Evolutionary conservation across 129 eudicot genomes (phyloP).

Genomic region (Centella asiatica): DNA sequence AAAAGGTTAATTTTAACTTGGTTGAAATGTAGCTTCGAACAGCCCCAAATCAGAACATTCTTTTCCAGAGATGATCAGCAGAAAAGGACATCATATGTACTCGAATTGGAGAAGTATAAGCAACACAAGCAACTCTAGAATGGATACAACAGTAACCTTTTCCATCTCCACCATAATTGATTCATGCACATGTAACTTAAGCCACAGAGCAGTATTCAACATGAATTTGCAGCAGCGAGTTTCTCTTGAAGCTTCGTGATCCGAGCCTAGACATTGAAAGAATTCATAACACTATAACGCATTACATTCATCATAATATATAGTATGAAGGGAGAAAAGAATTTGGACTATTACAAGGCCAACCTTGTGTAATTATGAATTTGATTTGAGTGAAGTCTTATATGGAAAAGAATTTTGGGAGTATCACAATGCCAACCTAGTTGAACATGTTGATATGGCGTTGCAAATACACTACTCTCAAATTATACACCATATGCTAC

Average conservation of each 20-base stretch:
- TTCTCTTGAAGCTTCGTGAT: conserved; percentile 62
- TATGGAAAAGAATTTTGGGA: background rate
- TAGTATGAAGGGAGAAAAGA: background rate
- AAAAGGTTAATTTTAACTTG: too few relatives aligned
- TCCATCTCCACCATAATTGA: background rate
- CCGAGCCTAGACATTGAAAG: conserved; percentile 38
- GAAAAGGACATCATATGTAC: too few relatives aligned
- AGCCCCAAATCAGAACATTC: too few relatives aligned
- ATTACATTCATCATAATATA: background rate
- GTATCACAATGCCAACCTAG: too few relatives aligned
- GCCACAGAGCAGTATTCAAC: conserved; percentile 14
- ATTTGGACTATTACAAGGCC: background rate
- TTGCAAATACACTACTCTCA: too few relatives aligned
- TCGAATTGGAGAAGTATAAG: background rate
- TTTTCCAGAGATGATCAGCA: too few relatives aligned
- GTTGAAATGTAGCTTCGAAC: too few relatives aligned
- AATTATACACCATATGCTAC: too few relatives aligned
- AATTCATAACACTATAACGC: background rate
- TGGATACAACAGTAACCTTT: background rate
- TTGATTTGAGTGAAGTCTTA: background rate
- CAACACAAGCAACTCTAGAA: background rate
- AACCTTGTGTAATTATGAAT: background rate
- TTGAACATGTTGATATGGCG: too few relatives aligned
- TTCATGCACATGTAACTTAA: background rate
- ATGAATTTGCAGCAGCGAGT: conserved; percentile 21